A percentile compares a stretch with the other conserved stretches of the same genome.
phyloP scores from a whole-genome alignment of 352 stramenopile species.

The Pythium monospermum region DNA sequence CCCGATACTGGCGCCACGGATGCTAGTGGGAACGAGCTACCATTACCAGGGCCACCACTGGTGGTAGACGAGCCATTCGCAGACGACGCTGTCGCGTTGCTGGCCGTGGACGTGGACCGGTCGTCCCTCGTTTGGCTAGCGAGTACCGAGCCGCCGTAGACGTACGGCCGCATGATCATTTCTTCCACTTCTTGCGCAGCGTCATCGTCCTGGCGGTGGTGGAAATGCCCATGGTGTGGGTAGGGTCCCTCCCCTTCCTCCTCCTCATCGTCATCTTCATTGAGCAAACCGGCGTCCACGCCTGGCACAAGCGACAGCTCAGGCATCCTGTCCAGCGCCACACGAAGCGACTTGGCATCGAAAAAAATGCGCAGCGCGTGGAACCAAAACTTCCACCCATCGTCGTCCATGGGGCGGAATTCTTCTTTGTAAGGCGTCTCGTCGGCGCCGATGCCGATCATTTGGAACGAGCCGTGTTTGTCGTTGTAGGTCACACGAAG shows the following conservation, averaged over 20 bases:
- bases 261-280: slow-evolving; percentile 14
- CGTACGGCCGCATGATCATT: slow-evolving; percentile 19
- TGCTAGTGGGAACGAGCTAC: too few relatives aligned
- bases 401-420: slow-evolving; percentile 30
- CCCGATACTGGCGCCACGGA: slow-evolving; percentile 2
- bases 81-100: background rate
- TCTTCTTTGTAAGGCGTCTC: slow-evolving; percentile 42
- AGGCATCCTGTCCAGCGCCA: slow-evolving; percentile 32
- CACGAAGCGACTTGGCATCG: slow-evolving; percentile 32
- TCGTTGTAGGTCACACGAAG: slow-evolving; percentile 42
- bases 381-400: slow-evolving; percentile 47
- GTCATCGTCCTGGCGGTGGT: background rate
- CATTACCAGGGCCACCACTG: too few relatives aligned
- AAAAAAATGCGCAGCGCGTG: slow-evolving; percentile 39
- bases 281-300: slow-evolving; percentile 8
- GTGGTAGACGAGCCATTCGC: too few relatives aligned
- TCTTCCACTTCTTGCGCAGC: slow-evolving; percentile 18
- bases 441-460: slow-evolving; percentile 41
- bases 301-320: slow-evolving; percentile 26
- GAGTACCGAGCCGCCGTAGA: slow-evolving; percentile 4
- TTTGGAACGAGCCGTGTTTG: slow-evolving; percentile 43
- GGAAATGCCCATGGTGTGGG: too few relatives aligned
- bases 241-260: background rate
- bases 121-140: background rate
- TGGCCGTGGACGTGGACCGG: slow-evolving; percentile 4